These are phyloP conservation scores for Amaranthus cruentus DNA, from an alignment of 148 eudicot genomes.

Conservation along the genomic window DNA sequence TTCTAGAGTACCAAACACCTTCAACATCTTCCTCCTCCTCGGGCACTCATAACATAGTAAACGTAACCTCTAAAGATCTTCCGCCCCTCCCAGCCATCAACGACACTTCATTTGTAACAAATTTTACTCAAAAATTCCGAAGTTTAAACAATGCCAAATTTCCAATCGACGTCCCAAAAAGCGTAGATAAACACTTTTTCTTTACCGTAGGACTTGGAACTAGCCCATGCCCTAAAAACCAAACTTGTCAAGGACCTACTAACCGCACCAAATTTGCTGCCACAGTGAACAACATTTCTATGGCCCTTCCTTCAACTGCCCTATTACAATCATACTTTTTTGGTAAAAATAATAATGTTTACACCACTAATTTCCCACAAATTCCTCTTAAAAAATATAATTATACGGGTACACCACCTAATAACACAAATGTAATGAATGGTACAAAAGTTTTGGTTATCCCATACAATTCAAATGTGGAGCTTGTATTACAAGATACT, in stretches of 20 bases:
- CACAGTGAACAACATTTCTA: constrained; percentile 54
- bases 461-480: constrained; percentile 55
- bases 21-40: constrained; percentile 3
- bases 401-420: constrained; percentile 56
- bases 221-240: constrained; percentile 51
- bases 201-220: constrained; percentile 56
- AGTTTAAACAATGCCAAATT: constrained; percentile 38
- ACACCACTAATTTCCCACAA: constrained; percentile 41
- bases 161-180: constrained; percentile 53
- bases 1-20: constrained; percentile 46
- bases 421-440: constrained; percentile 44
- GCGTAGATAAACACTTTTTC: constrained; percentile 38
- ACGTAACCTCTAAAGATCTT: constrained; percentile 7
- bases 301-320: constrained; percentile 42
- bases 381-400: constrained; percentile 39
- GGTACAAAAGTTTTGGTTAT: constrained; percentile 50
- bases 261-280: constrained; percentile 52
- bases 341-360: constrained; percentile 35
- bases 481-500: constrained; percentile 61
- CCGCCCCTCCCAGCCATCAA: constrained; percentile 48
- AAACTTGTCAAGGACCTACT: constrained; percentile 63
- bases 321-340: constrained; percentile 42
- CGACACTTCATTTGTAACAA: constrained; percentile 45
- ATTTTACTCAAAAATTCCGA: constrained; percentile 38
- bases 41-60: constrained; percentile 6